Percentiles rank a stretch among this genome's conserved stretches.
These are phyloP conservation scores for Cercophora newfieldiana DNA, from an alignment of 495 filamentous ascomycete species.

Conservation along the genomic window DNA sequence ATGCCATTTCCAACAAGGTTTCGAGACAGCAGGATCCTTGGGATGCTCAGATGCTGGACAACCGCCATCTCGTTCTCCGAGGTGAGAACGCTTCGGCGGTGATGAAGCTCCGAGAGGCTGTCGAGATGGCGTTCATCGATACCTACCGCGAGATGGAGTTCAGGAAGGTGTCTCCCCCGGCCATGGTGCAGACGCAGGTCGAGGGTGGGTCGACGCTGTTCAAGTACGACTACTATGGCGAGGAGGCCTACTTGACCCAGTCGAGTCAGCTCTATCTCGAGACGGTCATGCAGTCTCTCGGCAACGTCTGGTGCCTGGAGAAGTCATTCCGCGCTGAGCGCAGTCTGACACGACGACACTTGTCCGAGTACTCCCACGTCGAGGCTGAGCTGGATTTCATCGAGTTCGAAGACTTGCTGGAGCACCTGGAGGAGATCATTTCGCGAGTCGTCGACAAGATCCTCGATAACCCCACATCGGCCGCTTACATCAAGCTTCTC, in stretches of 20 bases:
- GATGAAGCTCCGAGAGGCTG: constrained; percentile 86
- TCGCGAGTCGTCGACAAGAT: constrained; percentile 78
- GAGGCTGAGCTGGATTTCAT: constrained; percentile 98
- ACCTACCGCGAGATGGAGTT: constrained; percentile 77
- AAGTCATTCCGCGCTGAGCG: constrained; percentile 99
- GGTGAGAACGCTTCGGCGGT: constrained; percentile 84
- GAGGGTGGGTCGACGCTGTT: constrained; percentile 96
- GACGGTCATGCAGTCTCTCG: constrained; percentile 85
- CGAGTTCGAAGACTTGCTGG: constrained; percentile 87
- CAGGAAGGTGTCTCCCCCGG: constrained; percentile 86
- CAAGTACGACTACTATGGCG: constrained; percentile 90
- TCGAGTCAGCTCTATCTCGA: constrained; percentile 98
- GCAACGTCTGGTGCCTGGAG: constrained; percentile 96
- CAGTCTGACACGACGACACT: constrained; percentile 86
- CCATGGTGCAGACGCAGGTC: constrained; percentile 98
- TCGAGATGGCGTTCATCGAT: constrained; percentile 79
- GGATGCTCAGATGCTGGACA: constrained; percentile 82
- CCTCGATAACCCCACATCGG: constrained; percentile 69
- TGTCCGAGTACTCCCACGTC: constrained; percentile 77
- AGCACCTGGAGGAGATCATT: constrained; percentile 86
- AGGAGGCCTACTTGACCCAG: constrained; percentile 92
- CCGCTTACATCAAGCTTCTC: constrained; percentile 71
- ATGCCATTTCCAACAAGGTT: constrained; percentile 91
- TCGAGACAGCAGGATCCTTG: constrained; percentile 65
- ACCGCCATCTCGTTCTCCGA: constrained; percentile 87